Evolutionary conservation across 2,329 filamentous ascomycete genomes (phyloP), one percentile per base, ranked within the genome.

Genomic region (Fusarium metavorans): DNA sequence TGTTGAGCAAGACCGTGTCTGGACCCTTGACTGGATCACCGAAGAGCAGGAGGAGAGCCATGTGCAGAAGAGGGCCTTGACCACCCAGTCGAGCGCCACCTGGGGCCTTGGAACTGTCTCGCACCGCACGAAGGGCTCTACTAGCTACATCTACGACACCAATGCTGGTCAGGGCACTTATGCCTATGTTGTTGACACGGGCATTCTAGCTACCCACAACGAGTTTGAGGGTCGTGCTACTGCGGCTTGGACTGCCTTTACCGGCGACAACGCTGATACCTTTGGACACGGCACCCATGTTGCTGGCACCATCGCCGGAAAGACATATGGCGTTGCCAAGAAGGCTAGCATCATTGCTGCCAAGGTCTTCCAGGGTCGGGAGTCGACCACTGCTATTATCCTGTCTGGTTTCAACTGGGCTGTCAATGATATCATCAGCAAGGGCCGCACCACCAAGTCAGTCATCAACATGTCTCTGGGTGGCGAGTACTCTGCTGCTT

Each of bases 161-260:
- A 82, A 81, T 20, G 86, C 86, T 50, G 78, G 78, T 13, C 56
- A 62, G 54, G 86, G 85, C 41, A 88, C 88, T 74, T 91, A 88
- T 35, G 88, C 86, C 54, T 93, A 89, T 80, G 81, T 93, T 25
- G 86, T 93, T 56, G 91, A 93, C 81, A 92, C 90, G 6, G 91
- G 91, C 75, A 88, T 92, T 73, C 83, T 82, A 56, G 82, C 83
- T 25, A 84, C 85, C 6, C 91, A 93, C 81, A 76, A 77, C 39
- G 85, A 90, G 78, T 90, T 88, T 76, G 83, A 86, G 76, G 87
- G 86, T 41, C 87, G 89, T 64, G 89, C 89, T n/a, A 82, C 54
- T 10, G 61, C 66, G 16, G 79, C 67, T 34, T 82, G 61, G 60
- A 77, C 75, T 54, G 79, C 76, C 37, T 82, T 76, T 56, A 67